Base-by-base conservation (phyloP, 2,329 filamentous ascomycete genomes). In the Fusarium luffae region DNA sequence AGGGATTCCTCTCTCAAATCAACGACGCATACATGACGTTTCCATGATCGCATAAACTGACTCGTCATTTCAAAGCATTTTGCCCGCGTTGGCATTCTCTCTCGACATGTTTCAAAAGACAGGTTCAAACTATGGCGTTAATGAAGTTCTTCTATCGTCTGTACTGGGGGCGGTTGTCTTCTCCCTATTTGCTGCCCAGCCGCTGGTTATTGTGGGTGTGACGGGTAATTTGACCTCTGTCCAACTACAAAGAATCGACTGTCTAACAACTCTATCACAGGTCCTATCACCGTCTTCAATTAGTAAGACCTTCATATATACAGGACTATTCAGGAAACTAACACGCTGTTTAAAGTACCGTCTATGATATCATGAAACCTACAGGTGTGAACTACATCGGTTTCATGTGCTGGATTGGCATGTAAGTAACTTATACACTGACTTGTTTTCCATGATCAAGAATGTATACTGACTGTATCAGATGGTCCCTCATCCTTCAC, bases 61-160 rank as follows among this genome's bases (percentile, higher is more conserved):
- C 63, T 47, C 27, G 32, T 30, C 19, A 13, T 7, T 14, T 75
- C 9, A 18, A 54, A 96, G 93, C 81, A 96, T 97, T 75, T 82
- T 97, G 14, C 93, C 94, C 2, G 93, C 94, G 2, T 82, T 97
- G 63, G 94, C 94, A 49, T 97, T 97, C 81, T 96, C 93, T 3
- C 85, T 97, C 55, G 93, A 97, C 80, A 97, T 97, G 94, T 96
- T 97, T 77, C 91, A 90, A 66, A 95, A 94, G 80, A 97, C 93
- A 1, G 84, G 90, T 66, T 91, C 91, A 80, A 92, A 92, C 71
- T 97, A 93, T 75, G 93, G 94, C 52, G 93, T 97, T 61, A 97
- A 97, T 77, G 94, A 97, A 81, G 93, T 96, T 4, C 84, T 97
- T n/a, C 84, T 97, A 40, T 86, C 94, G 9, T 97, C 93, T 3